Base-by-base conservation (phyloP, 352 stramenopile genomes). In the Pythium graminicola region DNA sequence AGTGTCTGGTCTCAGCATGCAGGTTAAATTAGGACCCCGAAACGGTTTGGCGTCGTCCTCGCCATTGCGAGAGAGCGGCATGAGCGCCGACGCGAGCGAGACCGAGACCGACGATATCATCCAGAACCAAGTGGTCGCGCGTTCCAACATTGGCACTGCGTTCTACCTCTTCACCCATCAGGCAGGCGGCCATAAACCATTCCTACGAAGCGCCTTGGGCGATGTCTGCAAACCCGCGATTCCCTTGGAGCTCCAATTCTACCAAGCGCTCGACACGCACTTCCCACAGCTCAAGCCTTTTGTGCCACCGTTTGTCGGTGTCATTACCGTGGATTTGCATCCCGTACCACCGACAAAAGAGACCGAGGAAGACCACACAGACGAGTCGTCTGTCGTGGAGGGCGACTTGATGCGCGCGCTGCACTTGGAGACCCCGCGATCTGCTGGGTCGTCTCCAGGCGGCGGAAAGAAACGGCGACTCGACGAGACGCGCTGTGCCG, bases 81-180 rank as follows among this genome's bases (percentile, higher is more conserved):
- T 54, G 47, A 46, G 35, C 20, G 10, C 16, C 7, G 42, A 5
- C 26, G 31, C 26, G 27, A 10, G 19, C n/a, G 31, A 52, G 9
- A 59, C 57, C 11, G 60, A 74, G 13, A 46, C 67, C 20, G 43
- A 67, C 29, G 10, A 52, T 14, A 40, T 66, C 19, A 38, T 57
- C n/a, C 51, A 73, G 27, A 80, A 82, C 57, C 71, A 77, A 31
- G 63, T 89, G 22, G 76, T 91, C n/a, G 80, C 80, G 28, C 70
- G 67, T 36, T 78, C 77, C 7, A 41, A 65, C 38, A 70, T 85
- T n/a, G 80, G 80, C 33, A 85, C 75, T 13, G 73, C 65, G 20
- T 84, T 89, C 53, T 87, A 86, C 41, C 70, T 91, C 4, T 91
- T 85, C 68, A 86, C 72, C 55, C 80, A 89, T 56, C 80, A 91